A percentile compares a stretch with the other conserved stretches of the same genome.
Evolutionary conservation across 2,329 filamentous ascomycete species (phyloP).

Genomic region (Hysterium pulicare): DNA sequence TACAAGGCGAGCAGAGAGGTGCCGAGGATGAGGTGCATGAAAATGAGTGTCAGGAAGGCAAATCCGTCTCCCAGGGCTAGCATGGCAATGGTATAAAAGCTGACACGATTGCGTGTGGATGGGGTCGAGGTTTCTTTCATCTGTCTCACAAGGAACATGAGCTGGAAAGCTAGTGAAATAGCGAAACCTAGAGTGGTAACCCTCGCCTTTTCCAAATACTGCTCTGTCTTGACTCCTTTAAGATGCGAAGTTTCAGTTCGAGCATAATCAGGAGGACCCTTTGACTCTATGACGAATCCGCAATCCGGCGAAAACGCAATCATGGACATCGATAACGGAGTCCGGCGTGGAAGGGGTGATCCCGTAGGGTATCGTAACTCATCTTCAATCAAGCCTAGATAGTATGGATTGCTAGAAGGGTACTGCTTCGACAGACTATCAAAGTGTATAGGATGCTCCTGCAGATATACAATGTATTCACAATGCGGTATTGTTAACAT

Average conservation of each 20-base stretch:
- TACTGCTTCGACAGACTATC: constrained; percentile 18
- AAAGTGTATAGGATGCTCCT: constrained; percentile 57
- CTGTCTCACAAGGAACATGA: constrained; percentile 57
- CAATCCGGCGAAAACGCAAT: constrained; percentile 64
- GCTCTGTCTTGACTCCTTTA: constrained; percentile 56
- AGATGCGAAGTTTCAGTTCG: constrained; percentile 53
- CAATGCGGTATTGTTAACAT: constrained; percentile 69
- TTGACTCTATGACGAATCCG: constrained; percentile 62
- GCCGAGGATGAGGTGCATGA: constrained; percentile 50
- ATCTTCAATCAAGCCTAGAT: constrained; percentile 53
- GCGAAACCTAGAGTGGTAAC: constrained; percentile 54
- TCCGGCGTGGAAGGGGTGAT: constrained; percentile 49
- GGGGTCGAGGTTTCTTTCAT: constrained; percentile 64
- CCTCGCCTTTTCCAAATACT: constrained; percentile 50
- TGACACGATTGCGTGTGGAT: constrained; percentile 61
- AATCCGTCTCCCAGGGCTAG: constrained; percentile 62
- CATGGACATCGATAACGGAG: constrained; percentile 57
- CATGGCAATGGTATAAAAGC: constrained; percentile 61
- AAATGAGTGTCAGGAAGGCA: constrained; percentile 53
- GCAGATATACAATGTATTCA: constrained; percentile 84
- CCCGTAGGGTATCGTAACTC: constrained; percentile 60
- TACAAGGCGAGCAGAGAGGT: constrained; percentile 55
- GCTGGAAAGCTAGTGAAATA: constrained; percentile 49
- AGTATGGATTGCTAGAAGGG: constrained; percentile 5
- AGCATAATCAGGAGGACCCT: constrained; percentile 54